Base-by-base conservation (phyloP, 2,329 filamentous ascomycete species). In the Fusarium citri region DNA sequence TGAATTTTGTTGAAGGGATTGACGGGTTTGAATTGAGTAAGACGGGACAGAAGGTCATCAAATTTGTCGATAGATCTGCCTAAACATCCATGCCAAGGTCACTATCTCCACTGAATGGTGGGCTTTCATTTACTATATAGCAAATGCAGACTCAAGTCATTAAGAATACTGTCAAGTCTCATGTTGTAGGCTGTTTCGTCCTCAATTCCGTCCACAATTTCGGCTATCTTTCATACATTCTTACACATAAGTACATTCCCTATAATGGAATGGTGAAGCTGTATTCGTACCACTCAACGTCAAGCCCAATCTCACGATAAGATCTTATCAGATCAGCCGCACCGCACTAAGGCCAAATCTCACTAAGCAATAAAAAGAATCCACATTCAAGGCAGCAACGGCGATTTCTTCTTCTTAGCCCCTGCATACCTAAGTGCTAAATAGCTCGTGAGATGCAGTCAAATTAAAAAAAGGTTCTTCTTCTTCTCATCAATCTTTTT, bases 1-100 rank as follows among this genome's bases (percentile, higher is more conserved):
- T 84, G 67, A 47, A 80, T 61, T 53, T 76, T 71, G 26, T 84
- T 64, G 10, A 79, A 23, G 64, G 83, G 76, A 18, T 81, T 73
- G n/a, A 68, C 75, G 67, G 59, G 0, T 77, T 78, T 53, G 67
- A 76, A 28, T 43, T 64, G 18, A 77, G 74, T 9, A 58, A 51
- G 16, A 76, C 76, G 0, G 74, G 76, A 0, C 55, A 63, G 3
- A 78, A 78, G 43, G 69, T 78, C 0, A 67, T 76, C 11, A 76
- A 72, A 16, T 78, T 76, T 53, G 41, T 78, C 12, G 76, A 79
- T 75, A 53, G 45, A 0, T 74, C 42, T 22, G 6, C 16, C 10
- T 55, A 55, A 15, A 8, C 8, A 3, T 30, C 12, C 28, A 30
- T 1, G 14, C 4, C 16, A 20, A 37, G 16, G 31, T 10, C 31